Base-by-base conservation (phyloP, 139 green algal species). In the Zygnema circumcarinatum region DNA sequence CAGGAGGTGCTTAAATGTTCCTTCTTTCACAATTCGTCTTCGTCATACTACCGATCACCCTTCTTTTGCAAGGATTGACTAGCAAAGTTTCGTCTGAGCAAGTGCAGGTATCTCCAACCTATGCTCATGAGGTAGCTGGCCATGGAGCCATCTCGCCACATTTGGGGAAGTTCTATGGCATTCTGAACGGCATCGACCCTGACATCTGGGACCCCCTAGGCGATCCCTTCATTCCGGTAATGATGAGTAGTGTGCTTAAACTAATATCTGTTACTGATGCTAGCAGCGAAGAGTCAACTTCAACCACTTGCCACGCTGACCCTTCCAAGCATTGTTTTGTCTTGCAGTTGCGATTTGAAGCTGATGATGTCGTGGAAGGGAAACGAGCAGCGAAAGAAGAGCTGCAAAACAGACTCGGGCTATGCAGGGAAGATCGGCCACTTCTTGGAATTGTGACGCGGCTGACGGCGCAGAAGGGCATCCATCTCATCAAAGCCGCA, bases 131-230 rank as follows among this genome's bases (percentile, higher is more conserved):
- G 88, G 74, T 94, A 1, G 74, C 41, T 35, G 74, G 76, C 0
- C 41, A 94, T 39, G 39, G 36, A 22, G 75, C 74, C 1, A 86
- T 93, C 38, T 52, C 74, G 21, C 35, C 81, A 40, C 73, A 92
- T 38, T 20, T 87, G 11, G 79, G 35, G 32, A 93, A 93, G 76
- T 93, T 93, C 79, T 79, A 92, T 76, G 91, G 91, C 79, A 91
- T 93, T 38, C 36, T 75, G 52, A 99, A 99, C 88, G 97, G 97
- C 69, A 99, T 99, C 79, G 97, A 99, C 92, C 83, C 93, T 38
- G 97, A 99, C 89, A 97, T 98, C 76, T 99, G 97, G 97, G 95
- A 99, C 89, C 97, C 97, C 3, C 74, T 85, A 2, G 84, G 89
- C 31, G 96, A 98, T 89, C 42, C 81, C 20, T 95, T 94, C 88